phyloP scores from a whole-genome alignment of 345 rosid species.

The Eucalyptus sideroxylon region DNA sequence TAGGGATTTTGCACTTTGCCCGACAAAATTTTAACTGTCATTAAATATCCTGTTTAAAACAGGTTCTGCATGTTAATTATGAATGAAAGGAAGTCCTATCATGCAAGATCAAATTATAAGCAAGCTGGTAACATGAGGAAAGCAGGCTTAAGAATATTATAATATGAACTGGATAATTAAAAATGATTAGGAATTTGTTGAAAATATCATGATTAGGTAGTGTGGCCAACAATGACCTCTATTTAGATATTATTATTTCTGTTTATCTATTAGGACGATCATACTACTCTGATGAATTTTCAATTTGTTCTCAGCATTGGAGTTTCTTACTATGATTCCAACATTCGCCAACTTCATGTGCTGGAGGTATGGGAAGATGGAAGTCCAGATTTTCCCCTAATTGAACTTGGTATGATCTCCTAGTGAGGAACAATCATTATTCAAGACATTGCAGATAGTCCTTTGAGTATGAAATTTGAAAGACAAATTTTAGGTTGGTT shows the following conservation, averaged over 20 bases:
- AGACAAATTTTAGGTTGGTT: not conserved
- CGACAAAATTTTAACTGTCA: not conserved
- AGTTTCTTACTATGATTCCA: slow-evolving; percentile 76
- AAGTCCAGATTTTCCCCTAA: slow-evolving; percentile 51
- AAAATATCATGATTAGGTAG: not conserved
- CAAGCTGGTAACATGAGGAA: not conserved
- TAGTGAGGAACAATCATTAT: not conserved
- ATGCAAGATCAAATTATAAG: not conserved
- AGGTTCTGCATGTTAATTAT: not conserved
- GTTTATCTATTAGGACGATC: not conserved
- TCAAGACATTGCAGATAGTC: not conserved
- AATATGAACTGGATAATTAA: not conserved
- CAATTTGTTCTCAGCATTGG: slow-evolving; percentile 44
- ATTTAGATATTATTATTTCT: not conserved
- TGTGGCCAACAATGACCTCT: not conserved
- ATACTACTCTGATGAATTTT: not conserved
- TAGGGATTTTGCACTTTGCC: not conserved
- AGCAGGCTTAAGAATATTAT: not conserved
- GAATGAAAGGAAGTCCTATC: not conserved
- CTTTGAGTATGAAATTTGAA: not conserved
- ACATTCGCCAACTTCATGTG: slow-evolving; percentile 77
- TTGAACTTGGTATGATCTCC: slow-evolving; percentile 55
- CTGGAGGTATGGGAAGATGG: slow-evolving; percentile 95
- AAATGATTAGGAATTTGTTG: not conserved
- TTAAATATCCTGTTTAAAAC: not conserved